Base-by-base conservation (phyloP, 805 yeast species). In the Starmerella stellata region DNA sequence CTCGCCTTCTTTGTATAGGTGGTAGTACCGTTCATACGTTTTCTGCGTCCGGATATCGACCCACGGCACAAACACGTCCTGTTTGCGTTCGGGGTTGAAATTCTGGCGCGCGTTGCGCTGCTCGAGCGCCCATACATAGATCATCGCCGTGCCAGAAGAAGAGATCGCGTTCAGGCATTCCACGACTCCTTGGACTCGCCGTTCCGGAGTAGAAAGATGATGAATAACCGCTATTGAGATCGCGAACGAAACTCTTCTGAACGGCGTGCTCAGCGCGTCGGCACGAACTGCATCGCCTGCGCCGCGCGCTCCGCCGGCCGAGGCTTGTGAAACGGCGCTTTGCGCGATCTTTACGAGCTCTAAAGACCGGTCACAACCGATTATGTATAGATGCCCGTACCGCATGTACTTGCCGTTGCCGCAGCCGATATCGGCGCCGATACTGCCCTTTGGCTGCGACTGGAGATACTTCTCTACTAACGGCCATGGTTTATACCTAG, bases 401-500 rank as follows among this genome's bases (percentile, higher is more conserved):
- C 83, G 68, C 30, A 87, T 56, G 54, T 90, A 90, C 54, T 90
- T 90, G 2, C 98, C 98, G 55, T 90, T 90, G 3, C 98, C 98
- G 57, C 96, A 87, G 0, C 98, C 98, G 17, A 87, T 81, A 59
- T 90, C 98, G 21, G 83, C 64, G 1, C 98, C 98, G 1, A 87
- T 44, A 1, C 75, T 60, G 32, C 81, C 77, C 4, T 60, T 59
- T 0, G 54, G 42, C 49, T 70, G 69, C 1, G 57, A 48, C 9
- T 49, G 52, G 34, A 90, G 58, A 52, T 78, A 90, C 43, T 65
- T 57, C 37, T 79, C 80, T 20, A 90, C 98, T 17, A 83, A 74
- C 5, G 96, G 96, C 98, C 98, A 90, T 21, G 96, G 95, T 62
- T 79, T 87, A 60, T 85, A 90, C 35, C 98, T 59, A 0, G 98